These are phyloP conservation scores for Logfia minima DNA, from an alignment of 129 eudicot species.

Conservation along the genomic window DNA sequence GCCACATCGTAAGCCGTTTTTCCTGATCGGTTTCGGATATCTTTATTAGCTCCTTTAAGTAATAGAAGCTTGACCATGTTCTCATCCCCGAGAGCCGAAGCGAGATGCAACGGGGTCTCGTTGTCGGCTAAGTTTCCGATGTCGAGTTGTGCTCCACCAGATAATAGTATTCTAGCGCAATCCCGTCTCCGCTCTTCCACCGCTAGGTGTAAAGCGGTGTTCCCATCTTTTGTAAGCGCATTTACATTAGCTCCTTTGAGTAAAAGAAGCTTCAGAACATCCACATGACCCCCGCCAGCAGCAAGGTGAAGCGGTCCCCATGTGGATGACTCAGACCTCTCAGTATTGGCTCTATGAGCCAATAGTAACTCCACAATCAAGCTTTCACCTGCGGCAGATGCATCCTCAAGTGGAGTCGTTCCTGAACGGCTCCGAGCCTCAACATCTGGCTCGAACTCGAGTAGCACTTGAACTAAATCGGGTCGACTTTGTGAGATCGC, in stretches of 20 bases:
- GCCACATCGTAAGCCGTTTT: constrained; percentile 80
- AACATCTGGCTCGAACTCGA: constrained; percentile 63
- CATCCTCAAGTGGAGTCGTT: constrained; percentile 66
- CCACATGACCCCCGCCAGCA: constrained; percentile 54
- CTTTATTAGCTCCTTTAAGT: constrained; percentile 72
- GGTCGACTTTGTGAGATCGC: constrained; percentile 61
- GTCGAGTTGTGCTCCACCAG: constrained; percentile 42
- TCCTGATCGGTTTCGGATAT: constrained; percentile 50
- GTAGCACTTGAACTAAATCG: constrained; percentile 65
- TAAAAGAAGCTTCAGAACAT: constrained; percentile 61
- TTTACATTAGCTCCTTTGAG: constrained; percentile 50
- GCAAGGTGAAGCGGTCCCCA: constrained; percentile 76
- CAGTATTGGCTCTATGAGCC: constrained; percentile 52
- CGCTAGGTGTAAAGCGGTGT: constrained; percentile 67
- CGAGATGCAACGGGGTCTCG: constrained; percentile 66
- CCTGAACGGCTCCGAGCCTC: constrained; percentile 53
- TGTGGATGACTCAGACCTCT: constrained; percentile 46
- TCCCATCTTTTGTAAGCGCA: constrained; percentile 57
- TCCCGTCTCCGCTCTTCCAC: constrained; percentile 67
- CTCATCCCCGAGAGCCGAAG: constrained; percentile 66
- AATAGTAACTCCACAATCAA: constrained; percentile 69
- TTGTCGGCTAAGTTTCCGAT: constrained; percentile 42
- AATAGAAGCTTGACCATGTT: constrained; percentile 66
- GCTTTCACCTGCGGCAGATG: constrained; percentile 55
- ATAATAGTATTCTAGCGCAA: constrained; percentile 50